Evolutionary conservation across 1,284 basidiomycete genomes (phyloP).

Genomic region (Austroboletus rostrupii): DNA sequence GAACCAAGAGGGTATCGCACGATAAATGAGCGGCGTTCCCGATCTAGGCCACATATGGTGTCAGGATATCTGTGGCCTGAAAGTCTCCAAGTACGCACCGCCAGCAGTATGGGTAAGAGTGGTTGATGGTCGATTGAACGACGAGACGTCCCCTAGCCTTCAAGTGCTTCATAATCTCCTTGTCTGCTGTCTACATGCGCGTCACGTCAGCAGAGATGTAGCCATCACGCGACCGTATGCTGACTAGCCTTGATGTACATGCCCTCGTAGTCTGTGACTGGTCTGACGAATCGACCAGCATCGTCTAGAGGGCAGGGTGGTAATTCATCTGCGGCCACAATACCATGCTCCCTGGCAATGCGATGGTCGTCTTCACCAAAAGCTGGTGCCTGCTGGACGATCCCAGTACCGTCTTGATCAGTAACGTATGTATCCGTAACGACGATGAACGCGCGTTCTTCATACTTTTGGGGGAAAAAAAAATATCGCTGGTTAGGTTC

Average conservation of each 20-base stretch:
- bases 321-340: conserved; percentile 83
- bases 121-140: conserved; percentile 82
- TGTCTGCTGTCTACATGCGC: conserved; percentile 75
- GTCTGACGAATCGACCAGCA: conserved; percentile 80
- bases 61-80: not conserved
- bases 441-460: conserved; percentile 90
- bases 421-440: conserved; percentile 93
- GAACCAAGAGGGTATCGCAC: conserved; percentile 96
- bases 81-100: conserved; percentile 46
- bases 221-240: not conserved
- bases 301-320: conserved; percentile 97
- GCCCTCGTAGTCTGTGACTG: conserved; percentile 91
- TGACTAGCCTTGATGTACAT: conserved; percentile 79
- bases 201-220: conserved; percentile 1
- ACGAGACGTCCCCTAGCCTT: conserved; percentile 88
- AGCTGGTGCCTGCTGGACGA: conserved; percentile 97
- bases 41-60: conserved; percentile 48
- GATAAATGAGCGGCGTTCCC: conserved; percentile 93
- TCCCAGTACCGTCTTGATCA: conserved; percentile 91
- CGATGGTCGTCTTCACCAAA: conserved; percentile 99
- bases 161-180: conserved; percentile 88
- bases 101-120: conserved; percentile 98
- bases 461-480: conserved; percentile 54
- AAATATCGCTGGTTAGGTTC: not conserved
- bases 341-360: conserved; percentile 80